These are phyloP conservation scores for Bryoerythrophyllum caledonicum DNA, from an alignment of 225 moss, liverwort and hornwort species.

Conservation along the genomic window DNA sequence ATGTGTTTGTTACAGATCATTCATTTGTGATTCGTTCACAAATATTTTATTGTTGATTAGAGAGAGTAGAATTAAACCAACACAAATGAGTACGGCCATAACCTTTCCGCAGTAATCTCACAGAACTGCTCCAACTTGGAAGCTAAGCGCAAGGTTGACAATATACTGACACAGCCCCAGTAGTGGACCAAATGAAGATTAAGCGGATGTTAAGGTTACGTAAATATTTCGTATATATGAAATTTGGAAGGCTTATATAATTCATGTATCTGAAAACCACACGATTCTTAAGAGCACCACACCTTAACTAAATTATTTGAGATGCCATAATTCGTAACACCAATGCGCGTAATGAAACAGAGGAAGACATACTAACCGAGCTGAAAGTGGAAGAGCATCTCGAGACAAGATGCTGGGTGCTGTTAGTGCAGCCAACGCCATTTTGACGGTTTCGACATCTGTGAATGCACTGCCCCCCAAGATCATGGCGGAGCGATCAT, in stretches of 20 bases:
- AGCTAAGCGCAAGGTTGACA: constrained; percentile 32
- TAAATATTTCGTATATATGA: neutral
- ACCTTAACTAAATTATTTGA: neutral
- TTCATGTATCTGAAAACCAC: neutral
- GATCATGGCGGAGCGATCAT: constrained; percentile 57
- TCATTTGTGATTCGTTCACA: neutral
- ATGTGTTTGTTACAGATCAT: neutral
- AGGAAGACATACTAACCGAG: constrained; percentile 42
- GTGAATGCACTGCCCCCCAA: constrained; percentile 59
- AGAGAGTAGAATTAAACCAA: constrained; percentile 11
- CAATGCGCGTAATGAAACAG: neutral
- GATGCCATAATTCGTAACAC: neutral
- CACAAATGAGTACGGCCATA: constrained; percentile 17
- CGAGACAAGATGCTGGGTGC: constrained; percentile 51
- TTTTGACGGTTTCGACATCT: constrained; percentile 48
- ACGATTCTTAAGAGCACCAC: neutral
- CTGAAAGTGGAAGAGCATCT: constrained; percentile 58
- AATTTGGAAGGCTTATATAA: neutral
- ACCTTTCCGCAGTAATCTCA: constrained; percentile 36
- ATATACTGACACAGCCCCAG: constrained; percentile 27
- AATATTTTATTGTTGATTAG: neutral
- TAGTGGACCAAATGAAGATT: neutral
- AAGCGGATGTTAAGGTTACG: neutral
- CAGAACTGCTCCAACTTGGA: constrained; percentile 39
- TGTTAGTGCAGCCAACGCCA: constrained; percentile 48